Conservation (phyloP, 306 rosid genomes). For the Fagus crenata region DNA sequence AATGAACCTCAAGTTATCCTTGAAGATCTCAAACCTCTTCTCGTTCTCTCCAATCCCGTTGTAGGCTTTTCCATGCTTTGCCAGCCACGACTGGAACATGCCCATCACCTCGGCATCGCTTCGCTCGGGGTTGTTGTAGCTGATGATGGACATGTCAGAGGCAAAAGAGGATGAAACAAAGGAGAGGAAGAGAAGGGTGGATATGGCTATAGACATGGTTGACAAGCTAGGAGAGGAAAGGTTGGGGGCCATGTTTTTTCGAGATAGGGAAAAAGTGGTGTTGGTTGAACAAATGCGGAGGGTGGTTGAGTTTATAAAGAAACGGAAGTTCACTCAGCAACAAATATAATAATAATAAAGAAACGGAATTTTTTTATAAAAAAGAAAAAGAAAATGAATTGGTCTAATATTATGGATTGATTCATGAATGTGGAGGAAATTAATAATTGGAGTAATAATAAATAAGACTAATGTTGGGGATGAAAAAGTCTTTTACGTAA, state of each 20-base stretch:
- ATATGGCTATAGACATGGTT: background rate
- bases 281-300: slow-evolving; percentile 21
- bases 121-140: slow-evolving; percentile 9
- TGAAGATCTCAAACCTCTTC: slow-evolving; percentile 65
- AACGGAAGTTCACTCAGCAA: background rate
- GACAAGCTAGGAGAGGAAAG: background rate
- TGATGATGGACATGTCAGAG: slow-evolving; percentile 25
- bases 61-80: slow-evolving; percentile 54
- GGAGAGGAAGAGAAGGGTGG: slow-evolving; percentile 39
- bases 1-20: slow-evolving; percentile 65
- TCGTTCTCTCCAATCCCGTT: slow-evolving; percentile 72
- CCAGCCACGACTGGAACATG: slow-evolving; percentile 64
- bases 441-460: too few relatives aligned
- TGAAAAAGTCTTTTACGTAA: too few relatives aligned
- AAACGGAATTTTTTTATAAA: too few relatives aligned
- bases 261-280: background rate
- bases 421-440: background rate
- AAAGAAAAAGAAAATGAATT: background rate
- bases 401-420: slow-evolving; percentile 22
- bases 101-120: slow-evolving; percentile 52
- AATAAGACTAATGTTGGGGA: too few relatives aligned
- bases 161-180: slow-evolving; percentile 29
- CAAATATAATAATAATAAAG: background rate
- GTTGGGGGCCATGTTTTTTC: background rate
- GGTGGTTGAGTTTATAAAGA: slow-evolving; percentile 28